A percentile compares a stretch with the other conserved stretches of the same genome.
Conservation (phyloP, 768 basidiomycete species). For the Hygrophorus russula region DNA sequence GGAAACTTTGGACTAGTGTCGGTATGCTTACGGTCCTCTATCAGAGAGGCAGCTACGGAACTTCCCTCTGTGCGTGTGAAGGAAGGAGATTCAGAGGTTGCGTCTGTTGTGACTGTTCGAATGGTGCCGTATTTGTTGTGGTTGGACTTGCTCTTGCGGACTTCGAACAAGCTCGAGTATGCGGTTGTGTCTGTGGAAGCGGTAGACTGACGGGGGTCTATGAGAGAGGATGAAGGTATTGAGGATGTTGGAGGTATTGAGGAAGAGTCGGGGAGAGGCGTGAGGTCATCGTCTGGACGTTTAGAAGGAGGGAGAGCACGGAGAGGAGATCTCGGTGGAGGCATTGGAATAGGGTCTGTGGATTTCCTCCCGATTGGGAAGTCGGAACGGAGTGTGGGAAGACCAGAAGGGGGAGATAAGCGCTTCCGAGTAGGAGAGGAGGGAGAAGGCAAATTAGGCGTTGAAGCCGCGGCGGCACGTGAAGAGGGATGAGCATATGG, state of each 20-base stretch:
- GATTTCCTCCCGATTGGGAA: constrained; percentile 38
- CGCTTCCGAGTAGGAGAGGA: constrained; percentile 30
- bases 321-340: constrained; percentile 41
- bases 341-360: constrained; percentile 13
- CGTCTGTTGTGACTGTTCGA: constrained; percentile 72
- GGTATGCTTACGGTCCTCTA: constrained; percentile 30
- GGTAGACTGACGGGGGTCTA: constrained; percentile 42
- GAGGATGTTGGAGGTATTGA: constrained; percentile 21
- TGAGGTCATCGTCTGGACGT: constrained; percentile 17
- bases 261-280: too few relatives aligned
- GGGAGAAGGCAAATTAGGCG: constrained; percentile 41
- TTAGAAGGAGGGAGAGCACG: constrained; percentile 26
- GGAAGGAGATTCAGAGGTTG: constrained; percentile 65
- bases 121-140: constrained; percentile 68
- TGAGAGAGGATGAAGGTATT: constrained; percentile 19
- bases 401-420: constrained; percentile 37
- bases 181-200: constrained; percentile 45
- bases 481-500: constrained; percentile 27
- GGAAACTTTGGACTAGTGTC: constrained; percentile 13
- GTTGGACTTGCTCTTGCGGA: constrained; percentile 23
- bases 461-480: constrained; percentile 40
- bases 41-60: constrained; percentile 23
- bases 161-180: constrained; percentile 56
- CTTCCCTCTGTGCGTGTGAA: constrained; percentile 57
- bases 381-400: constrained; percentile 43